Conservation (phyloP, 257 asterid species). For the Primulina tabacum region DNA sequence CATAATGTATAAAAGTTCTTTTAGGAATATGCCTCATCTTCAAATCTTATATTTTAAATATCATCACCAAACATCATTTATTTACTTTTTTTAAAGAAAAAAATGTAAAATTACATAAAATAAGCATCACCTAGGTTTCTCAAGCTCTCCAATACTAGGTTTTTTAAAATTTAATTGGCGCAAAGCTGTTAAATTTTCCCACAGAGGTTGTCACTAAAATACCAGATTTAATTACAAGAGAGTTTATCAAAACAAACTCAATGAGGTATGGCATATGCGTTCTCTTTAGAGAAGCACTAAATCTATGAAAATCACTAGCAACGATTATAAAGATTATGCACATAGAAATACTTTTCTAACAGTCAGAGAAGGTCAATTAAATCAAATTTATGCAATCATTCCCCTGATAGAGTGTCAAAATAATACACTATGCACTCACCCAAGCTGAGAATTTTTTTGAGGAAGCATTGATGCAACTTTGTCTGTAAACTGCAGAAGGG, state of each 20-base stretch:
- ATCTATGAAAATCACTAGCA: neutral
- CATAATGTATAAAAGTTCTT: neutral
- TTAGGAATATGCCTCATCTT: neutral
- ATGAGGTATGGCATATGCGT: neutral
- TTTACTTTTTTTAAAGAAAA: too few species aligned
- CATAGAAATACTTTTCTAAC: too few species aligned
- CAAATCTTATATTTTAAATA: neutral
- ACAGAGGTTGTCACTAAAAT: neutral
- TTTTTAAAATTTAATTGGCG: neutral
- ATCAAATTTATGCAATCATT: neutral
- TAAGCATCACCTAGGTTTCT: neutral
- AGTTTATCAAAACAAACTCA: too few species aligned
- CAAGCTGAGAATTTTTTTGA: slow-evolving; percentile 81
- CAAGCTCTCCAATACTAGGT: too few species aligned
- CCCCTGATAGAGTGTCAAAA: slow-evolving; percentile 12
- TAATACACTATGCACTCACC: slow-evolving; percentile 55
- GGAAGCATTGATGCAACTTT: slow-evolving; percentile 95
- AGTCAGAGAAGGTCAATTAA: neutral
- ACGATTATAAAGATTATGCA: neutral
- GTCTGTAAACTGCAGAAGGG: slow-evolving; percentile 73
- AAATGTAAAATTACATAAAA: neutral
- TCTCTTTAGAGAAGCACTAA: neutral
- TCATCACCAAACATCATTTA: neutral
- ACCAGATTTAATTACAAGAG: neutral
- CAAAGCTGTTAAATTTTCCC: neutral